These are phyloP conservation scores for Psilocybe subaeruginosa DNA, from an alignment of 768 basidiomycete species.

Conservation along the genomic window DNA sequence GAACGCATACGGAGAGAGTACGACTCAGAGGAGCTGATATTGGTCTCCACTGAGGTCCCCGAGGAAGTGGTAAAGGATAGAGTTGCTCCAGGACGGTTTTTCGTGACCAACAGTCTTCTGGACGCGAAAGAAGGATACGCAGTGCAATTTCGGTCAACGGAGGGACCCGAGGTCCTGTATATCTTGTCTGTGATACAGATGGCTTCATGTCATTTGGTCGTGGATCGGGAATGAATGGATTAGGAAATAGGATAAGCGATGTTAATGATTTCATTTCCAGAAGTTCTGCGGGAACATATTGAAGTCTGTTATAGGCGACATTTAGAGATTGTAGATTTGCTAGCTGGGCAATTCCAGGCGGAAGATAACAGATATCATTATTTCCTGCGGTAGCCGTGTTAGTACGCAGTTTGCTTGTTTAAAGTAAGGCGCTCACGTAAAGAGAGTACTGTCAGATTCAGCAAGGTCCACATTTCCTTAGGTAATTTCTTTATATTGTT, in stretches of 20 bases:
- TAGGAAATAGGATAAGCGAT: slow-evolving; percentile 53
- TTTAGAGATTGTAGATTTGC: slow-evolving; percentile 61
- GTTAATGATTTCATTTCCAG: slow-evolving; percentile 51
- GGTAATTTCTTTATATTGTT: slow-evolving; percentile 62
- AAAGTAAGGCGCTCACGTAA: slow-evolving; percentile 51
- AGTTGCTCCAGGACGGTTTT: slow-evolving; percentile 32
- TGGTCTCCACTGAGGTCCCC: slow-evolving; percentile 18
- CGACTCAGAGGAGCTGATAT: slow-evolving; percentile 33
- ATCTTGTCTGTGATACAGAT: slow-evolving; percentile 29
- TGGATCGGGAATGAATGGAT: slow-evolving; percentile 53
- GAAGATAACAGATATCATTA: slow-evolving; percentile 58
- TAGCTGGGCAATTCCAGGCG: slow-evolving; percentile 63
- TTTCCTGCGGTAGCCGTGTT: slow-evolving; percentile 44
- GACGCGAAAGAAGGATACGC: slow-evolving; percentile 35
- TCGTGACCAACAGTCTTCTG: slow-evolving; percentile 14
- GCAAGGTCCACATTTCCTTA: slow-evolving; percentile 55
- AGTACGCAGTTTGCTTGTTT: not conserved
- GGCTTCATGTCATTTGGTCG: slow-evolving; percentile 11
- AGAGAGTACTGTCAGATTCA: slow-evolving; percentile 62
- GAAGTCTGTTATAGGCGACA: slow-evolving; percentile 58
- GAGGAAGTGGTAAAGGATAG: slow-evolving; percentile 38
- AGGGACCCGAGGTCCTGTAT: slow-evolving; percentile 25
- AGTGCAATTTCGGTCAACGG: slow-evolving; percentile 36
- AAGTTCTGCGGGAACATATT: slow-evolving; percentile 69
- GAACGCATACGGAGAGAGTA: slow-evolving; percentile 39